A percentile compares a stretch with the other conserved stretches of the same genome.
These are phyloP conservation scores for Hymenoscyphus fraxineus DNA, from an alignment of 2,329 filamentous ascomycete genomes.

Conservation along the genomic window DNA sequence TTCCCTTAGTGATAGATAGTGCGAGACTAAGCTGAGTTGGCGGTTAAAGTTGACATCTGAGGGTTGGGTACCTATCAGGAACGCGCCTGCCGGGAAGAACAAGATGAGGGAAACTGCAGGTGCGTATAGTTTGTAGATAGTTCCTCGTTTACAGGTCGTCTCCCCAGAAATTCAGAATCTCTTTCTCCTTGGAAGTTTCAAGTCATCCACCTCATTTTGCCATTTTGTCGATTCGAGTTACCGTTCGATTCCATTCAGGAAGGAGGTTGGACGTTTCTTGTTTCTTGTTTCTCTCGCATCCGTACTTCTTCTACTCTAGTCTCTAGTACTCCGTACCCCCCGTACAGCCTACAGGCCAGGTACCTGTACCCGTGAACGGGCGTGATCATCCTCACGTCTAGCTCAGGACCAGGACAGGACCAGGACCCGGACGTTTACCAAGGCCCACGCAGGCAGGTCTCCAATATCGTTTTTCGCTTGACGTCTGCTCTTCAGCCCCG, in stretches of 20 bases:
- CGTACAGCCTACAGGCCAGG: neutral
- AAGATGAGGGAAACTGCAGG: too few species aligned
- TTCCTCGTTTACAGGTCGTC: too few species aligned
- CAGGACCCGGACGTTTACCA: neutral
- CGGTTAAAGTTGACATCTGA: slow-evolving; percentile 1
- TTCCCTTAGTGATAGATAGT: neutral
- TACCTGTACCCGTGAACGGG: neutral
- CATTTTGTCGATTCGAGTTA: too few species aligned
- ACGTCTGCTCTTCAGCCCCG: slow-evolving; percentile 1
- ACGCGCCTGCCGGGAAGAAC: neutral
- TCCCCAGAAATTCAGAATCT: too few species aligned
- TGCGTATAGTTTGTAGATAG: too few species aligned
- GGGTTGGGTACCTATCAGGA: neutral
- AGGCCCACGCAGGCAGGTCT: neutral
- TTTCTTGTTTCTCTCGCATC: too few species aligned
- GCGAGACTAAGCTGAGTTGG: neutral
- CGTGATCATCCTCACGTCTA: too few species aligned
- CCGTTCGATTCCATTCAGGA: neutral
- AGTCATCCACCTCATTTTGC: neutral
- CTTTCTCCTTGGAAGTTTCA: too few species aligned
- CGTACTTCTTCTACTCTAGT: too few species aligned
- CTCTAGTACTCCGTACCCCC: too few species aligned
- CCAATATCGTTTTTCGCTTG: neutral
- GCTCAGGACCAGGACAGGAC: neutral
- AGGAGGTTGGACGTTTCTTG: neutral